These are phyloP conservation scores for Phytophthora multivora DNA, from an alignment of 352 stramenopile species.

Conservation along the genomic window DNA sequence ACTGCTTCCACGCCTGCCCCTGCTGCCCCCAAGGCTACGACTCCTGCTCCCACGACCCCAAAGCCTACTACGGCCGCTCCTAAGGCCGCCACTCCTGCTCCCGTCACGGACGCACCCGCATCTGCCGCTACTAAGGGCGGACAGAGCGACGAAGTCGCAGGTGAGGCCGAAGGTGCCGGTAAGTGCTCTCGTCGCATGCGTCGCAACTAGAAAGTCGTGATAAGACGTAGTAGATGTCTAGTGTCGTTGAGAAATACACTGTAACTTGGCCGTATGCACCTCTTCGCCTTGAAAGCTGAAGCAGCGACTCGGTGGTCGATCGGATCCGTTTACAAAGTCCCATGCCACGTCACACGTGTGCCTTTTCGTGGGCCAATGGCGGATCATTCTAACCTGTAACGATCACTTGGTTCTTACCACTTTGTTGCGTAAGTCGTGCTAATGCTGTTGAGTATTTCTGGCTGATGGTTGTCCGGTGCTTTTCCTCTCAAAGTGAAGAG, in stretches of 20 bases:
- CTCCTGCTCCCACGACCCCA: background rate
- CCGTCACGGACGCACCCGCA: slow-evolving; percentile 2
- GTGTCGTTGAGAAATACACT: slow-evolving; percentile 1
- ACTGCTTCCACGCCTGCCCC: slow-evolving; percentile 1
- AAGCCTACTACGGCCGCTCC: slow-evolving; percentile 13
- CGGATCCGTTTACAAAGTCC: slow-evolving; percentile 7
- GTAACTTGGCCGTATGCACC: slow-evolving; percentile 6
- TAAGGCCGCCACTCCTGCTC: slow-evolving; percentile 4
- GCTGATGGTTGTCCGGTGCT: background rate
- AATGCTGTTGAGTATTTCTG: slow-evolving; percentile 1
- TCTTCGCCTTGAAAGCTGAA: slow-evolving; percentile 10
- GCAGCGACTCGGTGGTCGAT: background rate
- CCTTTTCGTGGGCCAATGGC: background rate
- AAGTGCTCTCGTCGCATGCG: slow-evolving; percentile 35
- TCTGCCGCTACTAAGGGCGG: slow-evolving; percentile 15
- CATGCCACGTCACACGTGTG: slow-evolving; percentile 29
- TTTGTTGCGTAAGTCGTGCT: background rate
- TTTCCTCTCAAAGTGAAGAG: slow-evolving; percentile 16
- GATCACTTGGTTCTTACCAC: slow-evolving; percentile 5
- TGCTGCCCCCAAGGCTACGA: background rate
- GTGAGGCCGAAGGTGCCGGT: slow-evolving; percentile 15
- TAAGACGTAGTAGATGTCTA: slow-evolving; percentile 8
- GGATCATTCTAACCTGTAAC: background rate
- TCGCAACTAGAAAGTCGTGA: slow-evolving; percentile 16
- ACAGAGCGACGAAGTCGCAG: slow-evolving; percentile 15